These are phyloP conservation scores for Termitomyces sp. DNA, from an alignment of 768 basidiomycete species.

Conservation along the genomic window DNA sequence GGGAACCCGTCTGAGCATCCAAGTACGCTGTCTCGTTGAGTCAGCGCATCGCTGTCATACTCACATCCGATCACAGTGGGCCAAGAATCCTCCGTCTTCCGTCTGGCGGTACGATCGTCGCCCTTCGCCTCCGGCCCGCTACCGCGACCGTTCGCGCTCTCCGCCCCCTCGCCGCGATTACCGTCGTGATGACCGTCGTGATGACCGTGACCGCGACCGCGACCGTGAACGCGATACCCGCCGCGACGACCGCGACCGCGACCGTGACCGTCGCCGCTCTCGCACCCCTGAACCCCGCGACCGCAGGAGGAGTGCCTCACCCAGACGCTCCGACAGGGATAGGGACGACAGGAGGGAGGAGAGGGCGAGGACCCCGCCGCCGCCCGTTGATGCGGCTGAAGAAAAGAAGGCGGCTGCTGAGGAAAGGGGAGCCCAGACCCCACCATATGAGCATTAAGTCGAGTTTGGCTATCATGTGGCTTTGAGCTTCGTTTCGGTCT, in stretches of 20 bases:
- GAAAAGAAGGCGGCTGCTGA: slow-evolving; percentile 4
- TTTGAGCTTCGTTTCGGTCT: not conserved
- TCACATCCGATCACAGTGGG: slow-evolving; percentile 50
- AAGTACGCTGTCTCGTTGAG: slow-evolving; percentile 35
- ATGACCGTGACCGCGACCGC: slow-evolving; percentile 34
- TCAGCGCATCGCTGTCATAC: not conserved
- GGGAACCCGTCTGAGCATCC: slow-evolving; percentile 68
- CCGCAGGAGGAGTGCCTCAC: slow-evolving; percentile 12
- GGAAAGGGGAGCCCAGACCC: slow-evolving; percentile 10
- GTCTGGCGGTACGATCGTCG: slow-evolving; percentile 73
- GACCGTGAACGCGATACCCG: slow-evolving; percentile 35
- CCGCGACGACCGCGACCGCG: slow-evolving; percentile 29
- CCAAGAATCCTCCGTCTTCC: slow-evolving; percentile 78
- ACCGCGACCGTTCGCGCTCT: slow-evolving; percentile 30
- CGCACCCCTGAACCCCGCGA: slow-evolving; percentile 40
- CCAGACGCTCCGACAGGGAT: slow-evolving; percentile 6
- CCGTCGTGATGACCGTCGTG: slow-evolving; percentile 30
- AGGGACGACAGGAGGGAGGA: slow-evolving; percentile 23
- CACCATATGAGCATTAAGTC: slow-evolving; percentile 11
- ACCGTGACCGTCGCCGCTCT: slow-evolving; percentile 37
- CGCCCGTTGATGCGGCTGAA: slow-evolving; percentile 1
- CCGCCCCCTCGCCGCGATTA: slow-evolving; percentile 44
- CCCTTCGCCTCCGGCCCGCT: slow-evolving; percentile 34
- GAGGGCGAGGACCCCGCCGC: slow-evolving; percentile 49
- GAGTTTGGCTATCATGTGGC: not conserved